Evolutionary conservation across 148 eudicot genomes (phyloP).

Genomic region (Bassia scoparia): DNA sequence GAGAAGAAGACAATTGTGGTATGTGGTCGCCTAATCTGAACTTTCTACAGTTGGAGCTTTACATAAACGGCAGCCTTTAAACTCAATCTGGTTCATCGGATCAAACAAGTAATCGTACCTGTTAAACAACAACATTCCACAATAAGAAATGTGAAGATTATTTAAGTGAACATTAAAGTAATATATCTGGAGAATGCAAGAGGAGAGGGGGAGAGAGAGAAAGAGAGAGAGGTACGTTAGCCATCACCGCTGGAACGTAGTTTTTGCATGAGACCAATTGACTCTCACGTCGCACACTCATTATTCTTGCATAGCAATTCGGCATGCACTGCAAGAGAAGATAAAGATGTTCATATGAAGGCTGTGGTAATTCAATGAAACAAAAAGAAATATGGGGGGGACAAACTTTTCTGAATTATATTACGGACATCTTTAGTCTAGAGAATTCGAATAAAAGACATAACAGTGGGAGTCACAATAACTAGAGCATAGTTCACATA

Average conservation of each 20-base stretch:
- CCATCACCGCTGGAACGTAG: constrained; percentile 68
- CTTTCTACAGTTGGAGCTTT: constrained; percentile 87
- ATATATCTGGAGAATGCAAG: not conserved
- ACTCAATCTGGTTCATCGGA: constrained; percentile 92
- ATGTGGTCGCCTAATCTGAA: constrained; percentile 60
- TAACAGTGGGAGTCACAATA: not conserved
- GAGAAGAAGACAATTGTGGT: constrained; percentile 28
- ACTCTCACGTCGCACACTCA: constrained; percentile 80
- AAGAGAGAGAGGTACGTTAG: constrained; percentile 49
- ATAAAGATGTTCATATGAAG: constrained; percentile 7
- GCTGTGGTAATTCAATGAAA: not conserved
- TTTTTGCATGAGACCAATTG: constrained; percentile 73
- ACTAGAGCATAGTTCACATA: not conserved
- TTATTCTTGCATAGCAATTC: constrained; percentile 77
- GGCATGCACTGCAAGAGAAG: constrained; percentile 57
- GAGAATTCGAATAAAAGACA: not conserved
- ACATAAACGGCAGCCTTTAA: constrained; percentile 88
- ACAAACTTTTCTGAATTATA: constrained; percentile 5
- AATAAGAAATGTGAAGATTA: not conserved
- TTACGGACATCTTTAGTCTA: not conserved
- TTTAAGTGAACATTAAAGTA: not conserved
- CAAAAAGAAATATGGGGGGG: not conserved
- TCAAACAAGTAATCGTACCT: constrained; percentile 99
- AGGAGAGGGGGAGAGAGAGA: constrained; percentile 13
- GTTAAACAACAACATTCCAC: constrained; percentile 21